Evolutionary conservation across 441 rosid species (phyloP).

Genomic region (Rhodomyrtus psidioides): DNA sequence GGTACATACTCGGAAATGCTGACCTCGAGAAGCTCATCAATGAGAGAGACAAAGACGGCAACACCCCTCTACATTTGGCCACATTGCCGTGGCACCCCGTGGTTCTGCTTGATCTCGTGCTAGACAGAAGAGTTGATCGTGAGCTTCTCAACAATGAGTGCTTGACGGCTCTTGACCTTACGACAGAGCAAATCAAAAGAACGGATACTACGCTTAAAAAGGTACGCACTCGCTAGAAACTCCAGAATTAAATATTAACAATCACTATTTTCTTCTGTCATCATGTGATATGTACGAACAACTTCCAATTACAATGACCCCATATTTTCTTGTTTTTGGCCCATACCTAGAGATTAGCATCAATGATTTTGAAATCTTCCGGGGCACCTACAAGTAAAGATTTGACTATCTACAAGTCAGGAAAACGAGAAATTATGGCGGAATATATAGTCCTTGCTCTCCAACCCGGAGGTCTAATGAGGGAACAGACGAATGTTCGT

Average conservation of each 20-base stretch:
- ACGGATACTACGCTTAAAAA: rapidly evolving
- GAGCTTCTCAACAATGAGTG: neutral
- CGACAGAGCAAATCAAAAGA: rapidly evolving
- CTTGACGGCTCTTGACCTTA: neutral
- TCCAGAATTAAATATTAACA: neutral
- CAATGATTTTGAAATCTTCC: neutral
- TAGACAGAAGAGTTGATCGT: neutral
- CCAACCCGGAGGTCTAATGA: neutral
- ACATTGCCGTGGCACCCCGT: neutral
- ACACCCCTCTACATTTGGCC: neutral
- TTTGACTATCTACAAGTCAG: neutral
- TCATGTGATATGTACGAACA: neutral
- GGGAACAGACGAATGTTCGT: rapidly evolving
- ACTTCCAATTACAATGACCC: neutral
- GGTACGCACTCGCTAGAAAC: neutral
- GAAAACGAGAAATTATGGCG: rapidly evolving
- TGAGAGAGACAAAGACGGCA: neutral
- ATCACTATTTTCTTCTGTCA: neutral
- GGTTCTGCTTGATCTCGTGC: neutral
- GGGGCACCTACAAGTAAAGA: neutral
- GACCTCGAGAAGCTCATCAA: neutral
- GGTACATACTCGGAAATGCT: neutral
- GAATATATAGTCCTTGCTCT: rapidly evolving
- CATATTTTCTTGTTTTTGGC: neutral
- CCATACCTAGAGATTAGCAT: neutral